Conservation (phyloP, 2,329 filamentous ascomycete species). For the Fusarium lateritium region DNA sequence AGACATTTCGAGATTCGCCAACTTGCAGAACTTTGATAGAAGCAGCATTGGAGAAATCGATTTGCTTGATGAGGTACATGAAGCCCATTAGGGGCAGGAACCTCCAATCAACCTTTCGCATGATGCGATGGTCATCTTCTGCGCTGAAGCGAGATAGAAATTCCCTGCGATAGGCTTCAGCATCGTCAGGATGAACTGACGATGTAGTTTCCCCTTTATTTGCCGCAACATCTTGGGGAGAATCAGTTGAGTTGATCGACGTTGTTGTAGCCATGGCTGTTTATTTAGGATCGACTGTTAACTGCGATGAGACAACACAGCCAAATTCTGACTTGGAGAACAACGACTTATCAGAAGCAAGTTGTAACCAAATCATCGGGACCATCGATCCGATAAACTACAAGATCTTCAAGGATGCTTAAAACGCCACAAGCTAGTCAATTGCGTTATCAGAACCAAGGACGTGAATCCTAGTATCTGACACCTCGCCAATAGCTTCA, state of each 20-base stretch:
- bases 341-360: no score
- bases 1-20: conserved; percentile 39
- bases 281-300: no score
- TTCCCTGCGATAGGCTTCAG: neutral
- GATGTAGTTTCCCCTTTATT: no score
- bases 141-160: conserved; percentile 58
- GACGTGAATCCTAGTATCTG: neutral
- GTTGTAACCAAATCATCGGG: no score
- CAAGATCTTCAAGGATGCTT: no score
- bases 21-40: conserved; percentile 61
- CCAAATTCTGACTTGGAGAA: no score
- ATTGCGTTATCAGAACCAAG: neutral
- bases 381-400: no score
- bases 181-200: neutral
- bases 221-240: no score
- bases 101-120: conserved; percentile 57
- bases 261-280: no score
- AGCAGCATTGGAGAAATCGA: conserved; percentile 59
- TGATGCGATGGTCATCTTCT: conserved; percentile 56
- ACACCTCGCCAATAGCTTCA: no score
- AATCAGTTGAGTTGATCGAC: no score
- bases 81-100: conserved; percentile 58
- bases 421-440: neutral
- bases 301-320: no score
- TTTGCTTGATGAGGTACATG: conserved; percentile 60